phyloP scores from a whole-genome alignment of 306 rosid genomes.

The Arachis stenosperma region DNA sequence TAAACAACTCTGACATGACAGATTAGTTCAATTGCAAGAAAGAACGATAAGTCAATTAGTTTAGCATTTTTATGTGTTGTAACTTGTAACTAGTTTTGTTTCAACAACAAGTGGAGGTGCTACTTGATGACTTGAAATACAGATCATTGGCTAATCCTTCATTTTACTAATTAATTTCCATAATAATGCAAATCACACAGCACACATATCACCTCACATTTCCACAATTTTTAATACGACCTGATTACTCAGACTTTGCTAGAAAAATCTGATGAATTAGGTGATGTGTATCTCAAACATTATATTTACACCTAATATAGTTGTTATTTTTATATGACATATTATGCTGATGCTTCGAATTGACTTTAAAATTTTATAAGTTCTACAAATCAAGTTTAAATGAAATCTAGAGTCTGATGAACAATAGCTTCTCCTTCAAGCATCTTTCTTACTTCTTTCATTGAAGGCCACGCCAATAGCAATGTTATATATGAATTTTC shows the following conservation, averaged over 20 bases:
- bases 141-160: too few species aligned
- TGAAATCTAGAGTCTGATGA: too few species aligned
- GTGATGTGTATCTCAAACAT: background rate
- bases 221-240: background rate
- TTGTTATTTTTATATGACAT: background rate
- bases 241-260: background rate
- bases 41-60: background rate
- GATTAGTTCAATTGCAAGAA: background rate
- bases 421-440: slow-evolving; percentile 25
- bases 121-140: too few species aligned
- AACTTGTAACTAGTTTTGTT: background rate
- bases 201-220: background rate
- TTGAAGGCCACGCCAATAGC: background rate
- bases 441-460: slow-evolving; percentile 27
- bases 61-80: background rate
- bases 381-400: too few species aligned
- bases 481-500: background rate
- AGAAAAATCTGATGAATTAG: too few species aligned
- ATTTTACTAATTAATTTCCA: too few species aligned
- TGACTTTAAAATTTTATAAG: too few species aligned
- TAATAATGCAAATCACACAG: too few species aligned
- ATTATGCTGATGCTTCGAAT: background rate
- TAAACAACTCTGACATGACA: background rate
- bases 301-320: background rate
- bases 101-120: too few species aligned